Evolutionary conservation across 1,284 basidiomycete species (phyloP), one percentile per base, ranked within the genome.

Genomic region (Paramarasmius palmivorus): DNA sequence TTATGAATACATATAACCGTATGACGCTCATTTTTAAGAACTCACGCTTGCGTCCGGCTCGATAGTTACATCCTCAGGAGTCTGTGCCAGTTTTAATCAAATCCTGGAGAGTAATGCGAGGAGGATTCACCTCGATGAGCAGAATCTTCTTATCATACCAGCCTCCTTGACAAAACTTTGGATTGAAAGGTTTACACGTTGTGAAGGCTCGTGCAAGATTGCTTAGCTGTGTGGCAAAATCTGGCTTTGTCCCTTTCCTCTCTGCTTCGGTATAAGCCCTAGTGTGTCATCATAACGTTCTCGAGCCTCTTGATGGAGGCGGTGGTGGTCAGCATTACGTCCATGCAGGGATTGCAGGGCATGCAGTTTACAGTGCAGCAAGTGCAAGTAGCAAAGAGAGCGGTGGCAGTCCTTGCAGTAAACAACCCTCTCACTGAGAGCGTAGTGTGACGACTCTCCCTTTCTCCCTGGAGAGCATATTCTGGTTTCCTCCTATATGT

Each of bases 401-500:
- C 53, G 46, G 61, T 82, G 83, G 58, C 88, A 89, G 26, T 60
- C 57, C 45, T 68, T 73, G 73, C 86, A 88, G 25, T 52, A 58
- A 36, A 77, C 57, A 6, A 54, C 59, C 55, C 63, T 71, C 20
- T 59, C 50, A 20, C 29, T 52, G 14, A 58, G 57, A 25, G 66
- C 58, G 1, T 45, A 34, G 56, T 76, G 75, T 34, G 53, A 55
- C 25, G 48, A 52, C 4, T 53, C 57, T 15, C 7, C 42, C 29
- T 32, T 32, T 12, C 6, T 22, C 12, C 35, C 12, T 8, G 17
- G 34, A n/a, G 12, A 37, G 25, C 20, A 49, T 37, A 10, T 22
- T 39, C 12, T 25, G 7, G 15, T 7, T 23, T 3, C 8, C 4
- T 22, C 19, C 40, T 41, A 20, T 14, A 20, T 22, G 40, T 20